Conservation (phyloP, 345 rosid genomes). For the Arabis alpina region DNA sequence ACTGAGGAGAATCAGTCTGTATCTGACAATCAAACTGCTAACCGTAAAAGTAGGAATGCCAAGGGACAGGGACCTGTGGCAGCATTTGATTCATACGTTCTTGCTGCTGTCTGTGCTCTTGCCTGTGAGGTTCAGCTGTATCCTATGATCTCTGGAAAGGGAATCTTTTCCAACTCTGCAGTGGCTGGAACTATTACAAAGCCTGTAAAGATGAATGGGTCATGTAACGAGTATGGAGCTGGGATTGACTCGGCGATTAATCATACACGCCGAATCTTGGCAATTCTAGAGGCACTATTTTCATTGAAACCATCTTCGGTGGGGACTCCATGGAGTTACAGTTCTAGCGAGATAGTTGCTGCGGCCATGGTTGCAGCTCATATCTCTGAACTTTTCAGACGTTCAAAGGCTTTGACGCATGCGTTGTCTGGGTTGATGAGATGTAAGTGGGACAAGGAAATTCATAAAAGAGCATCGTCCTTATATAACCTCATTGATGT, state of each 20-base stretch:
- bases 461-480: constrained; percentile 77
- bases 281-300: constrained; percentile 93
- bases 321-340: constrained; percentile 93
- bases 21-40: constrained; percentile 50
- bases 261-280: constrained; percentile 88
- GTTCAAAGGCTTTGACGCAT: constrained; percentile 88
- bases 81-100: constrained; percentile 94
- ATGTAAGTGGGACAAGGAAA: constrained; percentile 92
- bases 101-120: constrained; percentile 97
- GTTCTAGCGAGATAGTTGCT: constrained; percentile 95
- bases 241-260: constrained; percentile 74
- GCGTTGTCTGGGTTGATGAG: constrained; percentile 84
- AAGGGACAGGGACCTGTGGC: constrained; percentile 95
- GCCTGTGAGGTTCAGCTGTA: constrained; percentile 93
- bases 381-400: constrained; percentile 86
- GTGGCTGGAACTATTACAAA: constrained; percentile 46
- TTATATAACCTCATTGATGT: constrained; percentile 89
- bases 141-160: constrained; percentile 69
- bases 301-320: constrained; percentile 91
- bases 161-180: constrained; percentile 51
- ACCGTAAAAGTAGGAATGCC: constrained; percentile 50
- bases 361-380: constrained; percentile 99
- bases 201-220: constrained; percentile 67
- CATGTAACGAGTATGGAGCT: constrained; percentile 56
- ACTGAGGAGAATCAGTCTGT: constrained; percentile 47